Evolutionary conservation across 345 rosid genomes (phyloP), one percentile per base, ranked within the genome.

Genomic region (Abelmoschus esculentus): DNA sequence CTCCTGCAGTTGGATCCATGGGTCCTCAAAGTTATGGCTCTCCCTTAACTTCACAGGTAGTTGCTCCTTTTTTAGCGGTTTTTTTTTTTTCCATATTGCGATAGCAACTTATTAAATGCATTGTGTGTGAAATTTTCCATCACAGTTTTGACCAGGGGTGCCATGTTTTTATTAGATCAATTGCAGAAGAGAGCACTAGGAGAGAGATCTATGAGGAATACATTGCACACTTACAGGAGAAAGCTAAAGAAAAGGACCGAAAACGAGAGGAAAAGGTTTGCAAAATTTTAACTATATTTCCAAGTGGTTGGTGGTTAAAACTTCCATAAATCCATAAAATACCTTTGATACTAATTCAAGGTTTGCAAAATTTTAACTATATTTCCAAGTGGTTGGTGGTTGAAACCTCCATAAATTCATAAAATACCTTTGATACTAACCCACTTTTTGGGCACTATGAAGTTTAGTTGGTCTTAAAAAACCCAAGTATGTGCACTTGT

Each of bases 211-310:
- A 90, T 70, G 97, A 92, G 83, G 98, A 95, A 66, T 90, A 90
- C 75, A 71, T 85, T 70, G 70, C 80, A 18, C 81, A 85, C 75
- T 79, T 95, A 69, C 86, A 77, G 71, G 97, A 95, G 79, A 92
- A 90, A 81, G 90, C 93, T 36, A 95, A 87, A 78, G 98, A 95
- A 70, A 95, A 92, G 79, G 99, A 90, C 69, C 91, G 93, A 42
- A 92, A 83, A 70, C 89, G 96, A n/a, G 96, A 90, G 78, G 98
- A 95, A 75, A 95, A 95, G 97, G 97, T 92, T 74, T 36, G 32
- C 29, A 15, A 22, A 22, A 22, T 22, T 22, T 22, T 22, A 22
- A 22, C 26, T 0, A 22, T 22, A 22, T 22, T 22, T 22, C 26
- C 26, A 22, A 22, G 26, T 22, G 26, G 26, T 22, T 22, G 26